Percentiles rank a stretch among this genome's conserved stretches.
These are phyloP conservation scores for Sporothrix curviconia DNA, from an alignment of 2,329 filamentous ascomycete genomes.

Conservation along the genomic window DNA sequence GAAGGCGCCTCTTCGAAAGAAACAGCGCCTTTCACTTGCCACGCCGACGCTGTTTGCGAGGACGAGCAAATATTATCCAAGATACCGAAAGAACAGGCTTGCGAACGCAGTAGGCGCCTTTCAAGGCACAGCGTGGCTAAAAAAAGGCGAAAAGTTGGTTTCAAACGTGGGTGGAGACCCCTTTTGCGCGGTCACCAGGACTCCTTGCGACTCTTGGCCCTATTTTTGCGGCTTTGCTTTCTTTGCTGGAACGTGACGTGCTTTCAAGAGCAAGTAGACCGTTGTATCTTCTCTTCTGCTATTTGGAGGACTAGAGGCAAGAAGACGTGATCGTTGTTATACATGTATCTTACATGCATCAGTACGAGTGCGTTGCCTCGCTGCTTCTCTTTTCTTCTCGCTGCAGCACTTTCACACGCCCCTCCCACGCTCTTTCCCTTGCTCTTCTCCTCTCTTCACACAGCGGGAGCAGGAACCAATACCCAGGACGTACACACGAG, in stretches of 20 bases:
- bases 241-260: not conserved
- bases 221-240: not conserved
- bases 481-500: not conserved
- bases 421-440: slow-evolving; percentile 2
- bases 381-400: not conserved
- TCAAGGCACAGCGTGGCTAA: too few species aligned
- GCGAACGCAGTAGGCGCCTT: not conserved
- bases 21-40: not conserved
- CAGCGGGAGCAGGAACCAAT: not conserved
- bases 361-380: too few species aligned
- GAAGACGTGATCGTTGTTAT: too few species aligned
- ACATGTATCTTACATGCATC: not conserved
- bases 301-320: not conserved
- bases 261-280: too few species aligned
- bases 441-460: not conserved
- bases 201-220: not conserved
- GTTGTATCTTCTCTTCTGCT: not conserved
- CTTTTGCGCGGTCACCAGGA: not conserved
- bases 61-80: not conserved
- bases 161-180: not conserved
- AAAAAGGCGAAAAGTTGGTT: not conserved
- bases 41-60: not conserved
- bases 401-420: not conserved
- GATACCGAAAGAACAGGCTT: not conserved
- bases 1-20: not conserved